Conservation (phyloP, 768 basidiomycete genomes). For the Strobilomyces dryophilus region DNA sequence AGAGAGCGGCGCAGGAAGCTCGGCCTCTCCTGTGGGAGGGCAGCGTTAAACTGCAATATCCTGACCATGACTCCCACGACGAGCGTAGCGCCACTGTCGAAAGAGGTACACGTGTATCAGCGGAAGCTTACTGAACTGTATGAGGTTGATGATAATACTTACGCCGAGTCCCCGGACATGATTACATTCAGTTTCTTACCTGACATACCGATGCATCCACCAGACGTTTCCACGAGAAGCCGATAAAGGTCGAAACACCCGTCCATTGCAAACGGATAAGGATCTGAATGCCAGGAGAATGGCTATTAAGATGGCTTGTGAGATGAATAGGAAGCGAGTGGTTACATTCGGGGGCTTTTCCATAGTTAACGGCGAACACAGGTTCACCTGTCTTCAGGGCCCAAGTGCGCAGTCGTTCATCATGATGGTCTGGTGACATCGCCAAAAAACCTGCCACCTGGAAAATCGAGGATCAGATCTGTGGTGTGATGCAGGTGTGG, state of each 20-base stretch:
- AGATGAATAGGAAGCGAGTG: constrained; percentile 4
- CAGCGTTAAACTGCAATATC: constrained; percentile 63
- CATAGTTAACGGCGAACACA: constrained; percentile 86
- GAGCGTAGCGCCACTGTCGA: constrained; percentile 77
- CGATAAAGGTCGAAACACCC: constrained; percentile 91
- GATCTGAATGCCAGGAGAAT: constrained; percentile 51
- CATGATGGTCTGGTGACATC: constrained; percentile 95
- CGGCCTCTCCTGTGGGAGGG: constrained; percentile 28
- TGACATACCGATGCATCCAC: constrained; percentile 81
- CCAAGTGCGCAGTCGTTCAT: constrained; percentile 89
- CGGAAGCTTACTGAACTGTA: not conserved
- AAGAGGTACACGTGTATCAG: constrained; percentile 12
- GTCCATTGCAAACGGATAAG: constrained; percentile 95
- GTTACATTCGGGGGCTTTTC: constrained; percentile 94
- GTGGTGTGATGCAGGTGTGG: constrained; percentile 58
- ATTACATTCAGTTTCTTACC: constrained; percentile 77
- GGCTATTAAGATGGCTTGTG: not conserved
- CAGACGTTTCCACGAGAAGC: constrained; percentile 74
- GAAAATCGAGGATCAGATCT: constrained; percentile 88
- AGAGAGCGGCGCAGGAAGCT: constrained; percentile 70
- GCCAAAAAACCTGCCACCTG: constrained; percentile 97
- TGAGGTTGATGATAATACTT: constrained; percentile 33
- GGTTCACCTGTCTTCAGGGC: constrained; percentile 73
- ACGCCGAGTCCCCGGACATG: constrained; percentile 96
- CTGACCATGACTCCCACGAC: constrained; percentile 82